Evolutionary conservation across 1,284 basidiomycete genomes (phyloP), one percentile per base, ranked within the genome.

Genomic region (Tilletia horrida): DNA sequence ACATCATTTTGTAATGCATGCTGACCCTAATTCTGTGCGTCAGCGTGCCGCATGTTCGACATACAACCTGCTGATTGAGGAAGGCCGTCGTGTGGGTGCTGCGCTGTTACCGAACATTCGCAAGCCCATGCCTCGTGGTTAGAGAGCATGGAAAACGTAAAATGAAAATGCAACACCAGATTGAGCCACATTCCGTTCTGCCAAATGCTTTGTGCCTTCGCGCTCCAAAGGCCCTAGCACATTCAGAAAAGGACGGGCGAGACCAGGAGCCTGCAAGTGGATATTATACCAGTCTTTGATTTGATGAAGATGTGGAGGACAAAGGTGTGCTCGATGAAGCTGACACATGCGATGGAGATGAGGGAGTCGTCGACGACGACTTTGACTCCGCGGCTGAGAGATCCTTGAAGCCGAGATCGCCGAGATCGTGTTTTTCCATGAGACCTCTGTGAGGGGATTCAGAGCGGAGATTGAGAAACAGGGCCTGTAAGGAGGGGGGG

Each of bases 21-120:
- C 65, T 66, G 6, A 25, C 62, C 4, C 13, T 21, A n/a, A n/a
- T n/a, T n/a, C n/a, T n/a, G n/a, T 59, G 25, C 27, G 2, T 57
- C 72, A 93, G 91, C 85, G 91, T 73, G 95, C 95, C 79, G 94
- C 94, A 13, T 93, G 92, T 77, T 90, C 92, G 42, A 96, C 94
- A 0, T 97, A 92, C 83, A 97, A 97, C 82, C 83, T 97, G 42
- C 86, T 97, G 47, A 84, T 89, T 0, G 95, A 97, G 83, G 94
- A 97, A 83, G 94, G 93, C 0, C 85, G 94, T 65, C 89, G 89
- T 21, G 91, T 97, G 14, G 91, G 92, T 29, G 93, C 92, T 11
- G 93, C 93, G 1, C 82, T 97, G 16, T 85, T 95, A 50, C 93
- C 93, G 1, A 59, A 59, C 31, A 29, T 59, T n/a, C 55, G 55